Conservation (phyloP, 768 basidiomycete species). For the Lactarius trivialis region DNA sequence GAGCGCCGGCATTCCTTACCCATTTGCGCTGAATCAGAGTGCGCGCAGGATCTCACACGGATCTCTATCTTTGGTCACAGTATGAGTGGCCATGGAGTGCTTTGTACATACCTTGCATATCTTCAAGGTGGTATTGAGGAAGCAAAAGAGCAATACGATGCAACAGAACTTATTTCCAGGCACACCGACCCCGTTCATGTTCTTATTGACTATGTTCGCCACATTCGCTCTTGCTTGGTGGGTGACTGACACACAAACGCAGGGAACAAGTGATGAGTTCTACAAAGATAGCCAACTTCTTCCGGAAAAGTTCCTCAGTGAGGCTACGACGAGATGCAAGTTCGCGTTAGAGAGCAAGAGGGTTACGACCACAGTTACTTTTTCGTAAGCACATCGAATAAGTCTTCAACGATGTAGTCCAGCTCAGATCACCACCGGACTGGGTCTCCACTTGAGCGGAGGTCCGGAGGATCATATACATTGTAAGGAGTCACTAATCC, state of each 20-base stretch:
- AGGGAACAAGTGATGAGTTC: conserved; percentile 81
- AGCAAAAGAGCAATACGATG: conserved; percentile 70
- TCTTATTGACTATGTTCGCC: conserved; percentile 76
- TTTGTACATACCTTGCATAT: conserved; percentile 86
- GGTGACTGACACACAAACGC: neutral
- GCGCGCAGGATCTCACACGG: conserved; percentile 62
- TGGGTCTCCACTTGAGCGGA: conserved; percentile 86
- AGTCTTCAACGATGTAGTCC: neutral
- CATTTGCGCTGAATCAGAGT: neutral
- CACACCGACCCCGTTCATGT: conserved; percentile 63
- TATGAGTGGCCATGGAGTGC: conserved; percentile 96
- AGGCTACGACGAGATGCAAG: conserved; percentile 67
- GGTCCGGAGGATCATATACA: conserved; percentile 89
- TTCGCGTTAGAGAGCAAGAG: conserved; percentile 70
- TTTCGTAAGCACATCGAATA: conserved; percentile 47
- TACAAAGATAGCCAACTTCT: conserved; percentile 81
- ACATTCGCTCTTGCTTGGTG: neutral
- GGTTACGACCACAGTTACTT: conserved; percentile 90
- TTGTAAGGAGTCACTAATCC: conserved; percentile 40
- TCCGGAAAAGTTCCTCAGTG: conserved; percentile 82
- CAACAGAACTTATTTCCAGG: conserved; percentile 71
- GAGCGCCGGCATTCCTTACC: conserved; percentile 7
- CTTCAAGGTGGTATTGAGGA: conserved; percentile 71
- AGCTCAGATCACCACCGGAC: neutral
- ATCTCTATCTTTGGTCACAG: conserved; percentile 94